phyloP scores from a whole-genome alignment of 176 grass and related monocot genomes.

The Zea luxurians region DNA sequence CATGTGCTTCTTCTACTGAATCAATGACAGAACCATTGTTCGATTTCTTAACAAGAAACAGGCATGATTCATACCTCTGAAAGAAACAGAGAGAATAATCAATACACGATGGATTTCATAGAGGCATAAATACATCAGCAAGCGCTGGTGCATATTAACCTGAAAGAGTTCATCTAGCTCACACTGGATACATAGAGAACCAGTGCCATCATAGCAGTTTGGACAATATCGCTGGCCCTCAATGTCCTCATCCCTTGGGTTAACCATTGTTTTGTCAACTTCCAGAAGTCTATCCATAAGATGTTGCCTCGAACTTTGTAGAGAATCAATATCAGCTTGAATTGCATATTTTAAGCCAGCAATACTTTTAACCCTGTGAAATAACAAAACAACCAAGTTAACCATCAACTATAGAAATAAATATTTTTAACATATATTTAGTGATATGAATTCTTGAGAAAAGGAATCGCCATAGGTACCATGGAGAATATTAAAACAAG shows the following conservation, averaged over 20 bases:
- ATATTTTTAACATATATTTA: constrained; percentile 3
- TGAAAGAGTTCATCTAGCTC: constrained; percentile 84
- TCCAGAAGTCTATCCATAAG: constrained; percentile 74
- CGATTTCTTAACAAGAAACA: constrained; percentile 87
- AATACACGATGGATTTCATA: constrained; percentile 29
- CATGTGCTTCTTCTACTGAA: constrained; percentile 71
- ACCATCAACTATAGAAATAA: constrained; percentile 12
- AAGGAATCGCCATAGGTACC: constrained; percentile 12
- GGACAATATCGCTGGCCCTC: constrained; percentile 81
- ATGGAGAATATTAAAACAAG: constrained; percentile 31
- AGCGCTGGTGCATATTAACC: constrained; percentile 41
- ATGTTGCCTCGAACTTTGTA: constrained; percentile 66
- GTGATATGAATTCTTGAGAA: constrained; percentile 24
- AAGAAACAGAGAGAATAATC: constrained; percentile 41
- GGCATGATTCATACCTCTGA: constrained; percentile 75
- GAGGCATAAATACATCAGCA: constrained; percentile 15
- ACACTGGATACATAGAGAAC: constrained; percentile 87
- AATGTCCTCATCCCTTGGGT: constrained; percentile 84
- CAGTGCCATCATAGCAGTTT: constrained; percentile 83
- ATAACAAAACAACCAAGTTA: constrained; percentile 42
- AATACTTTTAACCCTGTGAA: constrained; percentile 62
- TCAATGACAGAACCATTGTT: constrained; percentile 71
- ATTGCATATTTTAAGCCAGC: constrained; percentile 79
- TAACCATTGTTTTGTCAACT: constrained; percentile 76
- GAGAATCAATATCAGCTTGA: constrained; percentile 72